Evolutionary conservation across 1,284 basidiomycete species (phyloP).

Genomic region (Heterobasidion occidentale): DNA sequence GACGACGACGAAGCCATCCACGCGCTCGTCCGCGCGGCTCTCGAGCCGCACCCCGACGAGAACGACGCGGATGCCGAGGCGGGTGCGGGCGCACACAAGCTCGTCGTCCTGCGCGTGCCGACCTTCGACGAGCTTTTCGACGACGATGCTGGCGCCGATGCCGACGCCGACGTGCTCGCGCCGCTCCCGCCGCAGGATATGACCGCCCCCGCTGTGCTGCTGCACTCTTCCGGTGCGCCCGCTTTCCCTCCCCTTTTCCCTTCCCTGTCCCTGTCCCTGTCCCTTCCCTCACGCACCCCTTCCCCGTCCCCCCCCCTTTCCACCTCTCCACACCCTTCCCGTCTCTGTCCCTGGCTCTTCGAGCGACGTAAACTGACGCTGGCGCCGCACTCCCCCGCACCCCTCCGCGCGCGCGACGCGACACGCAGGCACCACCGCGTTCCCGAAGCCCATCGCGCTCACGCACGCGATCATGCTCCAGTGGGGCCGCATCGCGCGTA

Average conservation of each 20-base stretch:
- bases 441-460: slow-evolving; percentile 16
- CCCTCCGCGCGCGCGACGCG: too few relatives aligned
- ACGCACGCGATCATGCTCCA: slow-evolving; percentile 7
- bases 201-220: neutral
- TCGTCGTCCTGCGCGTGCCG: neutral
- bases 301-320: too few relatives aligned
- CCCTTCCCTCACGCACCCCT: too few relatives aligned
- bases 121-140: neutral
- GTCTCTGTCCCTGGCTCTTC: too few relatives aligned
- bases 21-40: neutral
- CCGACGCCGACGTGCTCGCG: neutral
- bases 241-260: neutral
- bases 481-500: neutral
- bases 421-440: slow-evolving; percentile 17
- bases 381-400: too few relatives aligned
- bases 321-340: too few relatives aligned
- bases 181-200: neutral
- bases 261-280: neutral
- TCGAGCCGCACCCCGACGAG: neutral
- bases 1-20: neutral
- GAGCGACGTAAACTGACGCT: too few relatives aligned
- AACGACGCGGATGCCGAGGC: too few relatives aligned
- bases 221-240: slow-evolving; percentile 2
- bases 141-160: neutral
- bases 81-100: too few relatives aligned